Evolutionary conservation across 169 alveolate genomes (phyloP).

Genomic region (Plasmodium adleri): DNA sequence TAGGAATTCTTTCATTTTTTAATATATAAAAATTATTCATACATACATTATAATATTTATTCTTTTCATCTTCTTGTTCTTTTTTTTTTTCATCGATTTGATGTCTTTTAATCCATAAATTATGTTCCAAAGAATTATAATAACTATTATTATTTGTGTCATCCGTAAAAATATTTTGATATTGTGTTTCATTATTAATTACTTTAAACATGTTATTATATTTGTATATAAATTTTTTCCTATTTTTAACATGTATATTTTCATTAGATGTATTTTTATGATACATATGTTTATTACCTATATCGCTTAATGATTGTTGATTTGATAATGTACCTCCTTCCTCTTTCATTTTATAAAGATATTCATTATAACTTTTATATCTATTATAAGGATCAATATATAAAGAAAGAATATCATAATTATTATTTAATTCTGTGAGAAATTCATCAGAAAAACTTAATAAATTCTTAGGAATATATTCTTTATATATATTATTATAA

Average conservation of each 20-base stretch:
- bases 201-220: constrained; percentile 21
- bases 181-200: constrained; percentile 43
- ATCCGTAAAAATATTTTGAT: constrained; percentile 24
- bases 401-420: constrained; percentile 30
- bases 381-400: constrained; percentile 31
- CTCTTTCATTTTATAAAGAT: constrained; percentile 17
- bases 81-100: background rate
- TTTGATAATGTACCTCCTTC: background rate
- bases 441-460: constrained; percentile 47
- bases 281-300: background rate
- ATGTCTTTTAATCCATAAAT: constrained; percentile 42
- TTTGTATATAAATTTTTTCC: constrained; percentile 15
- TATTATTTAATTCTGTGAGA: constrained; percentile 25
- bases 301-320: background rate
- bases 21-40: background rate
- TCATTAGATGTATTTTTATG: background rate
- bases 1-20: constrained; percentile 16
- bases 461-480: constrained; percentile 6
- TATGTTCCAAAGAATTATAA: constrained; percentile 46
- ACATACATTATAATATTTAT: background rate
- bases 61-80: constrained; percentile 6
- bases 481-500: constrained; percentile 2
- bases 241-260: background rate
- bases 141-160: constrained; percentile 19
- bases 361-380: constrained; percentile 30